These are phyloP conservation scores for Elasticomyces elasticus DNA, from an alignment of 495 filamentous ascomycete genomes.

Conservation along the genomic window DNA sequence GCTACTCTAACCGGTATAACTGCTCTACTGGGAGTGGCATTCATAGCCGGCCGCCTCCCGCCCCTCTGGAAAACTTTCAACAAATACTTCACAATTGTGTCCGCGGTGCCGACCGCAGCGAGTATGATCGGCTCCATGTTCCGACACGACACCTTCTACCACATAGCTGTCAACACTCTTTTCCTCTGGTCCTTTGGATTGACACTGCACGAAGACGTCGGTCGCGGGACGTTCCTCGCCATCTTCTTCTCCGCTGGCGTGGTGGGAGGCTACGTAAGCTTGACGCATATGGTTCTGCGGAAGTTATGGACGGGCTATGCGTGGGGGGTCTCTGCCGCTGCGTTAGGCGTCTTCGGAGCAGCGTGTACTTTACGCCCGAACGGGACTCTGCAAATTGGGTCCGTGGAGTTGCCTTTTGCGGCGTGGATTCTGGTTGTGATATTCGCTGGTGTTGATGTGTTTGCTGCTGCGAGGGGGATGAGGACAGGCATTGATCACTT, in stretches of 20 bases:
- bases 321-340: slow-evolving; percentile 66
- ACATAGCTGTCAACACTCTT: slow-evolving; percentile 64
- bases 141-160: slow-evolving; percentile 60
- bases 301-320: slow-evolving; percentile 41
- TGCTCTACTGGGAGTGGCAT: slow-evolving; percentile 52
- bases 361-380: slow-evolving; percentile 55
- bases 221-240: slow-evolving; percentile 72
- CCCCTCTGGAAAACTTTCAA: slow-evolving; percentile 66
- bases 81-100: slow-evolving; percentile 62
- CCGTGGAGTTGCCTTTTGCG: slow-evolving; percentile 1
- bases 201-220: slow-evolving; percentile 68
- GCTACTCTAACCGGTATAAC: slow-evolving; percentile 66
- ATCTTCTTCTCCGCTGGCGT: slow-evolving; percentile 62
- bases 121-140: slow-evolving; percentile 63
- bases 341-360: slow-evolving; percentile 56
- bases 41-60: slow-evolving; percentile 56
- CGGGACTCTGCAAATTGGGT: neutral
- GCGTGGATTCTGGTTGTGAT: neutral
- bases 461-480: neutral
- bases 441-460: neutral
- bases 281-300: slow-evolving; percentile 48
- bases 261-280: slow-evolving; percentile 52
- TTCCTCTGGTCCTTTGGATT: slow-evolving; percentile 50
- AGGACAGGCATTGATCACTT: neutral
- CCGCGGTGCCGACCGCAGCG: slow-evolving; percentile 55